Conservation (phyloP, 768 basidiomycete genomes). For the Mycena maculata region DNA sequence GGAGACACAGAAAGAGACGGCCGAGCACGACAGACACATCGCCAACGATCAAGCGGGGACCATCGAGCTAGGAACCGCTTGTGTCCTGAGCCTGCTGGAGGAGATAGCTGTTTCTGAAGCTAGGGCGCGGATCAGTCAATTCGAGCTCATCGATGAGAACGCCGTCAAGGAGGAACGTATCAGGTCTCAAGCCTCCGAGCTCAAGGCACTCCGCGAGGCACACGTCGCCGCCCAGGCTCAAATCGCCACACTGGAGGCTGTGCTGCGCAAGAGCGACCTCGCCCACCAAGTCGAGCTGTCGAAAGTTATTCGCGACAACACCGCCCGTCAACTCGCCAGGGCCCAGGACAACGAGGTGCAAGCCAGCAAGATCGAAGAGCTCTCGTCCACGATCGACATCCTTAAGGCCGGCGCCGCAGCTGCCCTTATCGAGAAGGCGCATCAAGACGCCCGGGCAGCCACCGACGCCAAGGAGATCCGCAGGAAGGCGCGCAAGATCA, state of each 20-base stretch:
- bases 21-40: neutral
- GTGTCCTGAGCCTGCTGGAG: neutral
- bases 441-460: neutral
- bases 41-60: neutral
- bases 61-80: neutral
- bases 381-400: neutral
- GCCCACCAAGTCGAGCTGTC: too few relatives aligned
- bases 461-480: neutral
- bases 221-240: too few relatives aligned
- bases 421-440: neutral
- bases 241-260: neutral
- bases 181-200: neutral
- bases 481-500: neutral
- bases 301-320: neutral
- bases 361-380: neutral
- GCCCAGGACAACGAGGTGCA: neutral
- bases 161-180: neutral
- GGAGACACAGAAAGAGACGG: neutral
- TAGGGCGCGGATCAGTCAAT: neutral
- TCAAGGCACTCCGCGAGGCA: neutral
- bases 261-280: neutral
- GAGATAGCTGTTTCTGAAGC: neutral
- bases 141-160: neutral
- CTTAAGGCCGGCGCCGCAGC: neutral
- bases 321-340: neutral